Conservation (phyloP, 352 stramenopile species). For the Phytophthora melonis region DNA sequence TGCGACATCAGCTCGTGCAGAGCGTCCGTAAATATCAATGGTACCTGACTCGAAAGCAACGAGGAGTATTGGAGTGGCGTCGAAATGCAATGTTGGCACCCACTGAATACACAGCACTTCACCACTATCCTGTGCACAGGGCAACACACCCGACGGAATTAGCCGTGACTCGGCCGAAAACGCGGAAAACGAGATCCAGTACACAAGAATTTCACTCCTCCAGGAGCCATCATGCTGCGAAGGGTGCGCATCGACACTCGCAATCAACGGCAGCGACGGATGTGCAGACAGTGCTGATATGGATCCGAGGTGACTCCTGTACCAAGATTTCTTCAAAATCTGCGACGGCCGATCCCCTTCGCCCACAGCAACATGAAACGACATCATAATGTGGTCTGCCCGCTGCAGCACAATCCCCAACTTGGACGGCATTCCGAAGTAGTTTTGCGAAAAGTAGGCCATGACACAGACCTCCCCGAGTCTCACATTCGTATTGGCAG, state of each 20-base stretch:
- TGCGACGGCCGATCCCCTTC: constrained; percentile 47
- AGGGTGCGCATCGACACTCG: constrained; percentile 58
- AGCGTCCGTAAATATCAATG: constrained; percentile 74
- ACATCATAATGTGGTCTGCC: constrained; percentile 79
- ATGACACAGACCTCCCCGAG: constrained; percentile 78
- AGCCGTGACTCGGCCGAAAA: constrained; percentile 84
- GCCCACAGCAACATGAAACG: constrained; percentile 68
- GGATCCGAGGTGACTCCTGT: constrained; percentile 71
- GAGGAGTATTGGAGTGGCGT: constrained; percentile 77
- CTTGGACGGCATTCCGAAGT: constrained; percentile 75
- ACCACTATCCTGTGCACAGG: constrained; percentile 50
- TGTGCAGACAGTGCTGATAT: constrained; percentile 79
- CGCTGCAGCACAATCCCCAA: constrained; percentile 82
- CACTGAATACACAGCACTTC: constrained; percentile 83
- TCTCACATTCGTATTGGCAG: constrained; percentile 4
- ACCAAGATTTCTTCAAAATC: constrained; percentile 86
- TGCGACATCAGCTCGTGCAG: constrained; percentile 53
- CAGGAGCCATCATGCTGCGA: constrained; percentile 25
- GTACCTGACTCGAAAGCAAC: constrained; percentile 67
- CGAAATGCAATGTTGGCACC: constrained; percentile 84
- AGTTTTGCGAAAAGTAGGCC: constrained; percentile 84
- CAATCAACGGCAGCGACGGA: constrained; percentile 78
- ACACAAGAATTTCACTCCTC: constrained; percentile 81
- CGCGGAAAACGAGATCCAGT: constrained; percentile 85
- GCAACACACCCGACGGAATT: constrained; percentile 80